phyloP scores from a whole-genome alignment of 768 basidiomycete species.

The Auricularia auricula-judae region DNA sequence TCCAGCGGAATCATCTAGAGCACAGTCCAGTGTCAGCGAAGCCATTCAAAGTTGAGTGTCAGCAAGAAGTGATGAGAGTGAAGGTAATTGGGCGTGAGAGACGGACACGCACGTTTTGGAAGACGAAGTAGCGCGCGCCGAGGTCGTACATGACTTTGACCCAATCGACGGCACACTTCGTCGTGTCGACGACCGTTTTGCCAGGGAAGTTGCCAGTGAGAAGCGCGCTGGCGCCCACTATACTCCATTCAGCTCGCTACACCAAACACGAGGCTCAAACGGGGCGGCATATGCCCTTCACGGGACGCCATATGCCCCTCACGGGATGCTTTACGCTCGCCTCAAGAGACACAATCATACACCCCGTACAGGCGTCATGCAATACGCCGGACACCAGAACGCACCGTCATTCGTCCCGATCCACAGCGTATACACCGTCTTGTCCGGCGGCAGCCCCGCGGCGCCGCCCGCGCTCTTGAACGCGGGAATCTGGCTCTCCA shows the following conservation, averaged over 20 bases:
- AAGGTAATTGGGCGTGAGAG: background rate
- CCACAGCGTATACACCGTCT: constrained; percentile 58
- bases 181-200: constrained; percentile 48
- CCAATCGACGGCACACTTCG: constrained; percentile 49
- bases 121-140: constrained; percentile 57
- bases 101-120: constrained; percentile 34
- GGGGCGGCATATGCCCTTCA: too few species aligned
- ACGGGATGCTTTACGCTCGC: too few species aligned
- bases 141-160: constrained; percentile 41
- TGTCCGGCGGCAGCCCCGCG: constrained; percentile 25
- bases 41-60: too few species aligned
- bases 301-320: too few species aligned
- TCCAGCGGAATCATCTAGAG: constrained; percentile 48
- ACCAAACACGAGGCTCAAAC: too few species aligned
- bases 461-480: constrained; percentile 42
- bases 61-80: too few species aligned
- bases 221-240: constrained; percentile 38
- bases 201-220: constrained; percentile 35
- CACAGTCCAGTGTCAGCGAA: too few species aligned
- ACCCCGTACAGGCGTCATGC: too few species aligned
- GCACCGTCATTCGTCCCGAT: constrained; percentile 44
- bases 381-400: too few species aligned
- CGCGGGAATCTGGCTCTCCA: constrained; percentile 13
- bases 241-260: background rate
- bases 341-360: too few species aligned